Evolutionary conservation across 768 basidiomycete species (phyloP), one percentile per base, ranked within the genome.

Genomic region (Mrakia frigida): DNA sequence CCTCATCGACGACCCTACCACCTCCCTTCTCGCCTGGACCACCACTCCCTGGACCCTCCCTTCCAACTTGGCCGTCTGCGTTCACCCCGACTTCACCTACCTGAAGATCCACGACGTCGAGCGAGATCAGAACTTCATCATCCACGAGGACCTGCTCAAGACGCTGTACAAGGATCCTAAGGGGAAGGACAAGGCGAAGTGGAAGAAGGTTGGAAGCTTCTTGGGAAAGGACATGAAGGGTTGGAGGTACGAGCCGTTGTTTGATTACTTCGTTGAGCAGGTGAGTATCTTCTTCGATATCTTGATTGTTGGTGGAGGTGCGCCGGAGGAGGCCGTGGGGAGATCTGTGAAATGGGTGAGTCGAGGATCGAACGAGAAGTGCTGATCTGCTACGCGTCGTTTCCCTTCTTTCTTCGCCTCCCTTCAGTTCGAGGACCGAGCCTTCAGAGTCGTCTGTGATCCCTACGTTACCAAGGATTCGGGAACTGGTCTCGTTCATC

Each of bases 21-120:
- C 95, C 25, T 90, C 92, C 1, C 85, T 99, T 28, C 85, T 99
- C 39, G 96, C 96, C 5, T 99, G 97, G 97, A 99, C 97, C 25
- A 99, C 97, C 25, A 99, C 97, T 0, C 97, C 97, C 0, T 99
- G 95, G 94, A 98, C 97, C 0, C 86, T 98, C 6, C 97, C 96
- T 1, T 94, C 94, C 63, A 99, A 99, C 84, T 87, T 99, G 41
- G 93, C 88, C 0, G 87, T 99, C 70, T 98, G 97, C 80, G 96
- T 98, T 10, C 92, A 99, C 84, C 97, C 97, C 28, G 92, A 95
- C 79, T 94, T 90, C 82, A 93, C 89, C 41, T 99, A 99, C 83
- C 86, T 98, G 88, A 98, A 98, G 84, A 95, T 99, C 79, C 90
- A 93, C 84, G 97, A 99, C 81, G 87, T 90, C 78, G 91, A 93